Conservation (phyloP, 2,329 filamentous ascomycete species). For the Cyphellophora europaea region DNA sequence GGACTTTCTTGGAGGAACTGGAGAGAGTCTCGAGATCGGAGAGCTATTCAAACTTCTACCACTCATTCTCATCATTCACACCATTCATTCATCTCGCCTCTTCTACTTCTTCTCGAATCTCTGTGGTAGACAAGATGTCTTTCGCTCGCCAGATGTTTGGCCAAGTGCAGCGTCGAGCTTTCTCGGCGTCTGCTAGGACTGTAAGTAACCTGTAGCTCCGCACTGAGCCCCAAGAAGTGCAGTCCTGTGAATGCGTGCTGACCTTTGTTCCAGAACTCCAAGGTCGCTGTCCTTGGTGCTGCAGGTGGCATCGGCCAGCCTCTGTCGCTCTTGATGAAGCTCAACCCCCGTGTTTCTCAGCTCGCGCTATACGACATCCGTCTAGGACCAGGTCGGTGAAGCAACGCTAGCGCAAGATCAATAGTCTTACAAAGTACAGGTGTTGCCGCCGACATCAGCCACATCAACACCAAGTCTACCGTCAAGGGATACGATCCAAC, state of each 20-base stretch:
- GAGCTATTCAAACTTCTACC: too few relatives aligned
- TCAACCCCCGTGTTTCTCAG: conserved; percentile 88
- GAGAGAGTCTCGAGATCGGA: too few relatives aligned
- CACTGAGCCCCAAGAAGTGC: neutral
- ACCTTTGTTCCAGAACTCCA: conserved; percentile 95
- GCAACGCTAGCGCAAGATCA: neutral
- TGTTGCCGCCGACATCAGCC: conserved; percentile 95
- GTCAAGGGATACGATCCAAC: conserved; percentile 84
- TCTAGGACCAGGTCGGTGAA: conserved; percentile 68
- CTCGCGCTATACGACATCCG: conserved; percentile 98
- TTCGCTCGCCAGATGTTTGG: conserved; percentile 26
- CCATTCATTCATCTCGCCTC: neutral
- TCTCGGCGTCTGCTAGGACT: conserved; percentile 69
- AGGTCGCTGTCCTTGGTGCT: conserved; percentile 95
- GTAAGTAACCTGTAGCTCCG: conserved; percentile 39
- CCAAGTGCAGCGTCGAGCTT: conserved; percentile 64
- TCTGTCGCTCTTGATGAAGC: conserved; percentile 94
- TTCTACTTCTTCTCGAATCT: neutral
- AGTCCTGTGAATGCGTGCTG: too few relatives aligned
- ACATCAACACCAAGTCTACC: conserved; percentile 97
- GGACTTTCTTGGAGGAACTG: too few relatives aligned
- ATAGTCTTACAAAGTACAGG: conserved; percentile 43
- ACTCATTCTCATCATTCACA: too few relatives aligned
- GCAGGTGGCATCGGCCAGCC: conserved; percentile 97
- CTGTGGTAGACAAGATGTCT: conserved; percentile 14